Percentiles rank a stretch among this genome's conserved stretches.
Conservation (phyloP, 1,139 yeast genomes). For the Yamadazyma songkhlaensis region DNA sequence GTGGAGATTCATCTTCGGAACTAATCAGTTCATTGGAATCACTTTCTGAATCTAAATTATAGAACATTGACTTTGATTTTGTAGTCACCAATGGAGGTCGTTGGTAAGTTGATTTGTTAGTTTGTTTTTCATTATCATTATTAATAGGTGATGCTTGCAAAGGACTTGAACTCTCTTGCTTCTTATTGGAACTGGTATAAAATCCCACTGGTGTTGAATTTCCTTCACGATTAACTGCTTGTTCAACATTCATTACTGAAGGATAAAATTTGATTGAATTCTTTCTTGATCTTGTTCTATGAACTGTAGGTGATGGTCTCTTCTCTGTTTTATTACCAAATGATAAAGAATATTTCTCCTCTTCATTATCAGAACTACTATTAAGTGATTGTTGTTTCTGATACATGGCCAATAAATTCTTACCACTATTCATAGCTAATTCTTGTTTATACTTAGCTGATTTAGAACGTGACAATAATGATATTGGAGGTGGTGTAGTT, state of each 20-base stretch:
- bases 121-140: not conserved
- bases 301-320: constrained; percentile 7
- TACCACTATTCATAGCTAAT: constrained; percentile 20
- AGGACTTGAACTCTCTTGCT: not conserved
- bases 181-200: constrained; percentile 6
- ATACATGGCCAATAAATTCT: constrained; percentile 25
- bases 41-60: constrained; percentile 28
- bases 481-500: constrained; percentile 11
- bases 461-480: constrained; percentile 23
- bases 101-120: not conserved
- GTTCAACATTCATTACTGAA: constrained; percentile 16
- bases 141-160: not conserved
- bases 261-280: constrained; percentile 34
- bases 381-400: constrained; percentile 18
- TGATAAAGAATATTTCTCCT: constrained; percentile 23
- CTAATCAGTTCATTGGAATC: constrained; percentile 16
- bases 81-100: constrained; percentile 12
- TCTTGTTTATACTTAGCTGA: constrained; percentile 25
- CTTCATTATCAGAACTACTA: constrained; percentile 8
- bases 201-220: constrained; percentile 15
- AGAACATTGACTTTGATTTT: constrained; percentile 27
- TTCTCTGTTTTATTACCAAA: constrained; percentile 13
- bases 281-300: constrained; percentile 19
- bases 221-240: constrained; percentile 9
- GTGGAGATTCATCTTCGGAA: constrained; percentile 16